Evolutionary conservation across 2,329 filamentous ascomycete genomes (phyloP), one percentile per base, ranked within the genome.

Genomic region (Calycina marina): DNA sequence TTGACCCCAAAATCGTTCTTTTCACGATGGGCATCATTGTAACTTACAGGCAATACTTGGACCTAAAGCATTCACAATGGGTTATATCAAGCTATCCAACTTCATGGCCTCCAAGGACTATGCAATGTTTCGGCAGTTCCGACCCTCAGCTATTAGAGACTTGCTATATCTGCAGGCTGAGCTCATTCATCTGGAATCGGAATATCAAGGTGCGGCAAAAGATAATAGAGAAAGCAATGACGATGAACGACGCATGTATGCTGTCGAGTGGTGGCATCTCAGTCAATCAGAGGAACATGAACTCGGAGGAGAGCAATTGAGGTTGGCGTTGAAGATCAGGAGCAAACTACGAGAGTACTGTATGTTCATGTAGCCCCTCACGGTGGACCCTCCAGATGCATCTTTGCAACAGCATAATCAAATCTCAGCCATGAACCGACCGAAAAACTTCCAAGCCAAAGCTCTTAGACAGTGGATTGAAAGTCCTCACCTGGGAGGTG

Each of bases 121-220:
- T 25, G 30, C 36, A 25, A 39, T 41, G 13, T 20, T 41, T 5
- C 33, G 25, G 17, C 36, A 39, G 16, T 39, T 34, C 17, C 33
- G 34, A 28, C 14, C 26, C 10, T 27, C 36, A 8, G 39, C 39
- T 8, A 28, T 26, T 34, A 30, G 36, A 2, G 36, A 38, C 32
- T 29, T 41, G 16, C 18, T 41, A n/a, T 38, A 32, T 14, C 32
- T 41, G 17, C 39, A 41, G 12, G 39, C 39, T 22, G 36, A 41
- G 25, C 30, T 41, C 4, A 31, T 30, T 22, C 25, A 41, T 2
- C 20, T 41, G 9, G 31, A 41, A 17, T 34, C 15, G 10, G 24
- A 29, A 25, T 37, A 32, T 18, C 18, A 36, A 17, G 3, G 12
- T 29, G 27, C 32, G 10, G 32, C 28, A 5, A 39, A 39, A 22